These are phyloP conservation scores for Rhodotorula paludigena DNA, from an alignment of 768 basidiomycete species.

Conservation along the genomic window DNA sequence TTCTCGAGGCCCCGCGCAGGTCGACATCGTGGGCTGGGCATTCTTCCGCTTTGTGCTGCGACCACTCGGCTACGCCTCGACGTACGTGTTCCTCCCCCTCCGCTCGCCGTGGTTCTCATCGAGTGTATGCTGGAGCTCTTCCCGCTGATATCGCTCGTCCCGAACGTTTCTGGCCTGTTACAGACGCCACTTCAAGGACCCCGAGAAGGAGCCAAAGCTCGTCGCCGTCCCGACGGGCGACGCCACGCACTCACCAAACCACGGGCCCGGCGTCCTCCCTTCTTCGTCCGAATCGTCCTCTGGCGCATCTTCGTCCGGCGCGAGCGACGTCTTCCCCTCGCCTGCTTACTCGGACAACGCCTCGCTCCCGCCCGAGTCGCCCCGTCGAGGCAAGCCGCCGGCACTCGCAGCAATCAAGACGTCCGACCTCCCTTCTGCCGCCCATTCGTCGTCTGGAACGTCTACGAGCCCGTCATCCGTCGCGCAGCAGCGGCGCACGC, in stretches of 20 bases:
- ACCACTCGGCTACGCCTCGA: conserved; percentile 27
- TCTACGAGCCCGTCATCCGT: background rate
- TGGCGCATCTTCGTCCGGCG: no score
- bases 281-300: conserved; percentile 6
- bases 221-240: background rate
- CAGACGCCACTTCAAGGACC: conserved; percentile 38
- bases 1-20: no score
- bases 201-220: conserved; percentile 19
- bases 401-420: background rate
- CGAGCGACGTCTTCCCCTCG: conserved; percentile 14
- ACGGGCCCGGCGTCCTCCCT: conserved; percentile 3
- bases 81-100: conserved; percentile 10
- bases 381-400: background rate
- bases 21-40: conserved; percentile 25
- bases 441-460: background rate
- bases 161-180: no score
- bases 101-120: background rate
- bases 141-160: background rate
- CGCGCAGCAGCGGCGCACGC: background rate
- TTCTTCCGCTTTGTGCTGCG: conserved; percentile 26
- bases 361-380: background rate
- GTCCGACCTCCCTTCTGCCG: background rate
- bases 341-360: background rate
- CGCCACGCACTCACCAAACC: background rate
- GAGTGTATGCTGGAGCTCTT: background rate